Conservation (phyloP, 345 rosid species). For the Gossypium longicalyx region DNA sequence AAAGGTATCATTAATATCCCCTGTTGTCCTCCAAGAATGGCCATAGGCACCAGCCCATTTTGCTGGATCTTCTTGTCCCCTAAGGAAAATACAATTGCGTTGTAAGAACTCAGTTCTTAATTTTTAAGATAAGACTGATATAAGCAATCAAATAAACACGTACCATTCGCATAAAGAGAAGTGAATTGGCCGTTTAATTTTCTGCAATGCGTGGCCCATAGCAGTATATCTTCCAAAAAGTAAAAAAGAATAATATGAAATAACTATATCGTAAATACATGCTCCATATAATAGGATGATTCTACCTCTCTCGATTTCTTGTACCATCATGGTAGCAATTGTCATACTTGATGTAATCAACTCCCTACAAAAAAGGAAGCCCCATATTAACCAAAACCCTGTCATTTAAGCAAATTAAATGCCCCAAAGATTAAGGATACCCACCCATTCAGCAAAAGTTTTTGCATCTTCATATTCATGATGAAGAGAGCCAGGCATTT, state of each 20-base stretch:
- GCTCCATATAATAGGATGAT: background rate
- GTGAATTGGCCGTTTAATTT: conserved; percentile 36
- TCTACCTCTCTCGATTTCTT: conserved; percentile 33
- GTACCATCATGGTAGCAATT: conserved; percentile 38
- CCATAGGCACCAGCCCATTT: conserved; percentile 45
- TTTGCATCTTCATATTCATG: conserved; percentile 53
- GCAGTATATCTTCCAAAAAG: conserved; percentile 21
- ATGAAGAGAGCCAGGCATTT: conserved; percentile 56
- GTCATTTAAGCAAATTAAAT: background rate
- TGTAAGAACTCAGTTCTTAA: background rate
- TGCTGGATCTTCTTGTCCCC: conserved; percentile 55
- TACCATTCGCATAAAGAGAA: conserved; percentile 55
- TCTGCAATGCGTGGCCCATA: conserved; percentile 44
- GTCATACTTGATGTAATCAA: conserved; percentile 48
- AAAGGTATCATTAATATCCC: conserved; percentile 41
- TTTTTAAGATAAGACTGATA: background rate
- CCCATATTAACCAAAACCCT: background rate
- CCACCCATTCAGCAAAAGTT: conserved; percentile 53
- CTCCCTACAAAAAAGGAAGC: background rate
- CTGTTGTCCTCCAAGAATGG: conserved; percentile 59
- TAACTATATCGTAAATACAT: no score
- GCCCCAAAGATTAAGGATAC: conserved; percentile 1
- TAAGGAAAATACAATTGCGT: conserved; percentile 6
- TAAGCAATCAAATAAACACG: conserved; percentile 11
- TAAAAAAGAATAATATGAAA: no score